Conservation (phyloP, 257 asterid genomes). For the Dorcoceras hygrometricum region DNA sequence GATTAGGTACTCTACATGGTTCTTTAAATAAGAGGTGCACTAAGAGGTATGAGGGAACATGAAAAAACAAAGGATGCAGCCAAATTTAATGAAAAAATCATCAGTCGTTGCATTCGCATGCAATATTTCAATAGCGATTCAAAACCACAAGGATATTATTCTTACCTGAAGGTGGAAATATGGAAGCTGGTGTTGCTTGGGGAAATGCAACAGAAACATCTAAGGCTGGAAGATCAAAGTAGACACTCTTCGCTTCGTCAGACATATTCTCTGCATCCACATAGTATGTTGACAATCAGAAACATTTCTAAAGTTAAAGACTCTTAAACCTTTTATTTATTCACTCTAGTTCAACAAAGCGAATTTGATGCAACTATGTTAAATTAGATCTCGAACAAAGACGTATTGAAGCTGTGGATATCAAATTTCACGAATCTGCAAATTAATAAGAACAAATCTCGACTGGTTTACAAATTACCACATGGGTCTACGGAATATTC, state of each 20-base stretch:
- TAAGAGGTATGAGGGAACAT: neutral
- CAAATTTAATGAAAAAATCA: neutral
- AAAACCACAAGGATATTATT: conserved; percentile 1
- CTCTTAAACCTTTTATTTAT: neutral
- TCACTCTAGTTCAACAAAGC: neutral
- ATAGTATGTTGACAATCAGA: conserved; percentile 17
- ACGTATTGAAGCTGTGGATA: neutral
- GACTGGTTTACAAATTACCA: too few relatives aligned
- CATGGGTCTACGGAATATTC: too few relatives aligned
- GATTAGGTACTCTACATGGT: neutral
- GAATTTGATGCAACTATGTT: neutral
- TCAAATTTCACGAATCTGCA: neutral
- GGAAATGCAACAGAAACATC: conserved; percentile 89
- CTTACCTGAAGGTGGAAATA: conserved; percentile 80
- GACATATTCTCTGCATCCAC: conserved; percentile 47
- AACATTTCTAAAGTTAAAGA: conserved; percentile 3
- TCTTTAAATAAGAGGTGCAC: neutral
- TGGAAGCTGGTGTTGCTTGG: conserved; percentile 94
- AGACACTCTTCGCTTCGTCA: conserved; percentile 57
- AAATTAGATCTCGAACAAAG: neutral
- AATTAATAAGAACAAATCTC: neutral
- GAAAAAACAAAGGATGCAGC: neutral
- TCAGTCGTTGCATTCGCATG: conserved; percentile 3
- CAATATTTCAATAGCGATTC: neutral
- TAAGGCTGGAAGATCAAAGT: conserved; percentile 69